A percentile compares a stretch with the other conserved stretches of the same genome.
Conservation (phyloP, 768 basidiomycete genomes). For the Collybiopsis confluens region DNA sequence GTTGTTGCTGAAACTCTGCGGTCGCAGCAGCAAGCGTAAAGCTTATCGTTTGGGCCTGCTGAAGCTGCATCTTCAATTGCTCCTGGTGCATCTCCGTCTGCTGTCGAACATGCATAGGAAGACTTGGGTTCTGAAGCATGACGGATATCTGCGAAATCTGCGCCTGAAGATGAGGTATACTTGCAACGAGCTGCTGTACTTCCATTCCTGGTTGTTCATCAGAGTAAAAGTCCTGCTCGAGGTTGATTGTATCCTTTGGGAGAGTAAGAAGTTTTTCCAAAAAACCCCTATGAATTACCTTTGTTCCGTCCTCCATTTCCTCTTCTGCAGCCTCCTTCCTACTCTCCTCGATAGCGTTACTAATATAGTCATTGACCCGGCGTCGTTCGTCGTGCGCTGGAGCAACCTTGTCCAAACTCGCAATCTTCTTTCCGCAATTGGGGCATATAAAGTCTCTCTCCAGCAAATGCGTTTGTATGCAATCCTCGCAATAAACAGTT, state of each 20-base stretch:
- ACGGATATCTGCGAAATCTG: conserved; percentile 74
- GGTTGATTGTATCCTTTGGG: conserved; percentile 12
- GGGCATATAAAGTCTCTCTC: conserved; percentile 96
- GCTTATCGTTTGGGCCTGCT: conserved; percentile 72
- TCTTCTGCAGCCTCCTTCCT: conserved; percentile 52
- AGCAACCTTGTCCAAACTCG: conserved; percentile 82
- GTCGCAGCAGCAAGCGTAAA: conserved; percentile 58
- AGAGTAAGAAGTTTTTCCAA: background rate
- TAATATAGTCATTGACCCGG: conserved; percentile 78
- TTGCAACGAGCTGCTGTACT: conserved; percentile 66
- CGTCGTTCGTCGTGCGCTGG: conserved; percentile 77
- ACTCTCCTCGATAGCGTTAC: conserved; percentile 75
- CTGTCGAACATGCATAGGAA: conserved; percentile 70
- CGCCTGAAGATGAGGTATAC: conserved; percentile 79
- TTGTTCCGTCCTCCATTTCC: conserved; percentile 21
- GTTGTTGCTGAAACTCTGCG: conserved; percentile 52
- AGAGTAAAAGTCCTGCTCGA: conserved; percentile 64
- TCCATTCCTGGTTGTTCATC: conserved; percentile 69
- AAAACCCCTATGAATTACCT: background rate
- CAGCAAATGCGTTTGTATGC: conserved; percentile 89
- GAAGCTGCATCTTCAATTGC: conserved; percentile 72
- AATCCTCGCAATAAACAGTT: conserved; percentile 92
- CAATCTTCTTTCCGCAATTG: conserved; percentile 81
- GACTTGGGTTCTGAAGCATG: conserved; percentile 74
- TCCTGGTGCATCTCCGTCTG: conserved; percentile 82